Percentiles rank a stretch among this genome's conserved stretches.
Evolutionary conservation across 768 basidiomycete genomes (phyloP).

Genomic region (Mycena epipterygia): DNA sequence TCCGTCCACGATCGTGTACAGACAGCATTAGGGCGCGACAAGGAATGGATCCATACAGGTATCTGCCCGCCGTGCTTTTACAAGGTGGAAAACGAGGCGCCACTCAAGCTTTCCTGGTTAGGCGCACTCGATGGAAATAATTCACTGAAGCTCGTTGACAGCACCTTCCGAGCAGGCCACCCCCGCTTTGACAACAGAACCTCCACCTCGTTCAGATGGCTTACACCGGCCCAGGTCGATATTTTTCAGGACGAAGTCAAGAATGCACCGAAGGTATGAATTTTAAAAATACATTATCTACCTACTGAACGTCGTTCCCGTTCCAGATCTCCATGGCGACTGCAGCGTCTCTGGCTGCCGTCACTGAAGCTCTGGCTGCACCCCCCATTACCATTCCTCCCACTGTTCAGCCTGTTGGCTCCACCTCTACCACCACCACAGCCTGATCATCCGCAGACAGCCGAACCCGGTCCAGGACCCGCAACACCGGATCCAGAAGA

Average conservation of each 20-base stretch:
- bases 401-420: neutral
- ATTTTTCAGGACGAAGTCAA: slow-evolving; percentile 19
- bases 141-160: slow-evolving; percentile 13
- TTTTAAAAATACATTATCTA: neutral
- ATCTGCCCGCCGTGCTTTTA: slow-evolving; percentile 40
- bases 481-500: too few relatives aligned
- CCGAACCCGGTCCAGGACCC: too few relatives aligned
- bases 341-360: neutral
- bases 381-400: neutral
- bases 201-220: neutral
- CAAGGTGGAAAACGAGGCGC: slow-evolving; percentile 31
- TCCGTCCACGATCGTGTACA: neutral
- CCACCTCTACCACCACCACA: too few relatives aligned
- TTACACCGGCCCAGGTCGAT: slow-evolving; percentile 1
- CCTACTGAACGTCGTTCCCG: neutral
- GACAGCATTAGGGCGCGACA: neutral
- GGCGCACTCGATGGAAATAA: slow-evolving; percentile 46
- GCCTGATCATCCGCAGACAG: too few relatives aligned
- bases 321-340: neutral
- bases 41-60: neutral
- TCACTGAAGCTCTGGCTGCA: neutral
- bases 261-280: neutral
- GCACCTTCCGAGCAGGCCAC: neutral
- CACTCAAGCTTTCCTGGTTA: slow-evolving; percentile 36
- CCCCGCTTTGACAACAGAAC: slow-evolving; percentile 2